phyloP scores from a whole-genome alignment of 2,329 filamentous ascomycete genomes.

The Fusarium sublunatum region DNA sequence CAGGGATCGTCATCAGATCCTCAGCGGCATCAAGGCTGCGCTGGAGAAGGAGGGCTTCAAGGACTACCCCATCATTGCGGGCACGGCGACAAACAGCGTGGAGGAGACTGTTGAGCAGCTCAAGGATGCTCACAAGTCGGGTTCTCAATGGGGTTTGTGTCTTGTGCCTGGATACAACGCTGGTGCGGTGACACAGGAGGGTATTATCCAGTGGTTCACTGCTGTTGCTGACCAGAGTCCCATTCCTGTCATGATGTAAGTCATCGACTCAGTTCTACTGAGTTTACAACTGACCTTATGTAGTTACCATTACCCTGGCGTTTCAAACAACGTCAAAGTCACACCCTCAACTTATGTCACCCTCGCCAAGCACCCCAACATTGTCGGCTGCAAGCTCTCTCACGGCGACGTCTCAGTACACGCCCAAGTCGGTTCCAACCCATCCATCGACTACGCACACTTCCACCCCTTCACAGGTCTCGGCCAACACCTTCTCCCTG shows the following conservation, averaged over 20 bases:
- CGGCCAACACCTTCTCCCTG: slow-evolving; percentile 72
- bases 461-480: slow-evolving; percentile 74
- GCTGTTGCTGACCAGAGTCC: slow-evolving; percentile 68
- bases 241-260: slow-evolving; percentile 69
- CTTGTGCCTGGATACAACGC: slow-evolving; percentile 72
- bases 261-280: background rate
- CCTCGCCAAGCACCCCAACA: slow-evolving; percentile 72
- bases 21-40: slow-evolving; percentile 65
- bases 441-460: slow-evolving; percentile 66
- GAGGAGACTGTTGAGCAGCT: slow-evolving; percentile 71
- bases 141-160: slow-evolving; percentile 69
- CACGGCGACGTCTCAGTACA: slow-evolving; percentile 75
- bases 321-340: slow-evolving; percentile 73
- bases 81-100: slow-evolving; percentile 70
- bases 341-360: slow-evolving; percentile 66
- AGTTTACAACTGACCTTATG: background rate
- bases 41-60: slow-evolving; percentile 66
- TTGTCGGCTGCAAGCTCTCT: slow-evolving; percentile 76
- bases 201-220: slow-evolving; percentile 67
- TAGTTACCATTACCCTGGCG: slow-evolving; percentile 74
- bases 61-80: slow-evolving; percentile 70
- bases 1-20: slow-evolving; percentile 66
- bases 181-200: slow-evolving; percentile 63
- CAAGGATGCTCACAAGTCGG: slow-evolving; percentile 64
- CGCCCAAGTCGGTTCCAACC: slow-evolving; percentile 68